phyloP scores from a whole-genome alignment of 2,329 filamentous ascomycete genomes.

The Xylogone sp. region DNA sequence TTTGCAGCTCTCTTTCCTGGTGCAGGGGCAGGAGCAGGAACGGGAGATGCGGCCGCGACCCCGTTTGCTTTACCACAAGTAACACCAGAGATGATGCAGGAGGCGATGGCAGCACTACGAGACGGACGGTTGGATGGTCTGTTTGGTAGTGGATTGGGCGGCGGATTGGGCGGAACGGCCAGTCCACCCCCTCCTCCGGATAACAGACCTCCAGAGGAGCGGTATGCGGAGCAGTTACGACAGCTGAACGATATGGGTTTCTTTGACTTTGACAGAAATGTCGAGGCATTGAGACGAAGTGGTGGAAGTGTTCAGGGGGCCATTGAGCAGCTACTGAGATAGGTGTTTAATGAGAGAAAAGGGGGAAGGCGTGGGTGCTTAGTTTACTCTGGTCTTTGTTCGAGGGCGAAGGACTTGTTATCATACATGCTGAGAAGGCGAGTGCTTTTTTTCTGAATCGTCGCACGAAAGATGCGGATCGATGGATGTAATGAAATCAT shows the following conservation, averaged over 20 bases:
- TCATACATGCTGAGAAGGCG: neutral
- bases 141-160: constrained; percentile 33
- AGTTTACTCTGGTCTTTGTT: neutral
- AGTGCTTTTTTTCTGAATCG: neutral
- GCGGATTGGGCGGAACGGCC: constrained; percentile 24
- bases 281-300: constrained; percentile 79
- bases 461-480: neutral
- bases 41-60: constrained; percentile 29
- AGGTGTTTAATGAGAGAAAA: neutral
- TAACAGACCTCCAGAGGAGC: constrained; percentile 86
- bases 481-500: neutral
- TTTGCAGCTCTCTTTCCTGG: constrained; percentile 62
- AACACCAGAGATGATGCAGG: constrained; percentile 52
- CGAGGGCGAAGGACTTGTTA: neutral
- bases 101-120: constrained; percentile 43
- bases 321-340: constrained; percentile 65
- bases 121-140: constrained; percentile 25
- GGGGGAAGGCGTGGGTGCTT: neutral
- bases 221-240: constrained; percentile 83
- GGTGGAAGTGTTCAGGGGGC: constrained; percentile 94
- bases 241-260: constrained; percentile 99
- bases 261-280: constrained; percentile 91
- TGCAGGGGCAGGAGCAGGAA: constrained; percentile 30
- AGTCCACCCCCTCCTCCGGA: constrained; percentile 61
- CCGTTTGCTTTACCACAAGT: constrained; percentile 44